phyloP scores from a whole-genome alignment of 257 asterid species.

The Plantago ovata region DNA sequence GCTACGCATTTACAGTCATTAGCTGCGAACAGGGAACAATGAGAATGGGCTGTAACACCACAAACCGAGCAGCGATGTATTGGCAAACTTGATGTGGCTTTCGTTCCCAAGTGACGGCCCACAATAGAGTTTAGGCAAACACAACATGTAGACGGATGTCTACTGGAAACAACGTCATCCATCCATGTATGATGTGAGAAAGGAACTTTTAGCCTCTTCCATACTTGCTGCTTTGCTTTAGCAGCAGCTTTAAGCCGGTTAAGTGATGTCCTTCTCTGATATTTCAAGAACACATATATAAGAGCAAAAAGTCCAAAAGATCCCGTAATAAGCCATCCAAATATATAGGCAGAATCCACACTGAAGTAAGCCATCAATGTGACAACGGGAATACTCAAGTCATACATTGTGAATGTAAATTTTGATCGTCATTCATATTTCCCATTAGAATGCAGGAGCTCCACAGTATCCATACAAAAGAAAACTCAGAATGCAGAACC shows the following conservation, averaged over 20 bases:
- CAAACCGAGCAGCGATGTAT: constrained; percentile 74
- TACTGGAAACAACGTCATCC: constrained; percentile 56
- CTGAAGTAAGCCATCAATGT: constrained; percentile 47
- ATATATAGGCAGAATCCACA: constrained; percentile 44
- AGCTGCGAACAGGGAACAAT: constrained; percentile 63
- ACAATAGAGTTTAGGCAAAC: constrained; percentile 66
- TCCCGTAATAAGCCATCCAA: constrained; percentile 64
- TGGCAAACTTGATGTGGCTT: constrained; percentile 38
- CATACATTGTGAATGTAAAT: constrained; percentile 46
- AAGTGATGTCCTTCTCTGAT: constrained; percentile 70
- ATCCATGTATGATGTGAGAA: constrained; percentile 70
- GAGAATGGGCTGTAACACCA: constrained; percentile 69
- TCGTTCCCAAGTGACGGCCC: constrained; percentile 50
- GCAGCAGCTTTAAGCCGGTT: constrained; percentile 93
- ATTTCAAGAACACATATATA: constrained; percentile 55
- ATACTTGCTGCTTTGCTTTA: constrained; percentile 68
- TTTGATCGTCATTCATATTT: constrained; percentile 26
- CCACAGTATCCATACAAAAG: constrained; percentile 13
- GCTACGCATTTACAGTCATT: constrained; percentile 81
- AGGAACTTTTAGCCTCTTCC: constrained; percentile 78
- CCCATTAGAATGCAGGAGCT: constrained; percentile 25
- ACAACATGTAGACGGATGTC: constrained; percentile 69
- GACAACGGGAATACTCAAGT: constrained; percentile 45
- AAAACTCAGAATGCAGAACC: constrained; percentile 19
- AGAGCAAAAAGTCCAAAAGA: constrained; percentile 62